phyloP scores from a whole-genome alignment of 345 rosid genomes.

The Theobroma cacao region DNA sequence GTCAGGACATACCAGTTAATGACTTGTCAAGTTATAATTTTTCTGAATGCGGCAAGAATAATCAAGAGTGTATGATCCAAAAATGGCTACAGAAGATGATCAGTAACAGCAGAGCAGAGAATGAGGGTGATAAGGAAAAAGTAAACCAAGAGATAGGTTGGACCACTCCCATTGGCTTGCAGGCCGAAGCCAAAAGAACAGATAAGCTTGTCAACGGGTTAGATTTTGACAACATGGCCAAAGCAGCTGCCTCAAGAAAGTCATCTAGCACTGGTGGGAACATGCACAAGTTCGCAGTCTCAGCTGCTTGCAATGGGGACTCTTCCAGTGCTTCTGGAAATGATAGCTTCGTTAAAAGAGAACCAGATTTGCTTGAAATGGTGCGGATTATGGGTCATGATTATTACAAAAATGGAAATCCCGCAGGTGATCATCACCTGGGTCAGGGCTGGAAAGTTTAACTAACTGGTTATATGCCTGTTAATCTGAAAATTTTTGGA shows the following conservation, averaged over 20 bases:
- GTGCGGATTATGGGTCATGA: background rate
- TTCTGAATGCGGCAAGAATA: background rate
- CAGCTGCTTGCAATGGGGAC: background rate
- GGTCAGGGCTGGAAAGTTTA: too few relatives aligned
- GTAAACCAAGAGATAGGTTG: background rate
- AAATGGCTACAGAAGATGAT: background rate
- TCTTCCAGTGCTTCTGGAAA: background rate
- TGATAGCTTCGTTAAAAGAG: background rate
- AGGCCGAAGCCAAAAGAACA: background rate
- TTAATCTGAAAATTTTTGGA: too few relatives aligned
- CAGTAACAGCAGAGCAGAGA: background rate
- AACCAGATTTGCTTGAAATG: background rate
- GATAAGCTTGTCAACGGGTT: background rate
- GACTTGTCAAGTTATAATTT: background rate
- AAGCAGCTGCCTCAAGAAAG: background rate
- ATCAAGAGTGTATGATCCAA: background rate
- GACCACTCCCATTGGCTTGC: background rate
- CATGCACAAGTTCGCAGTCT: background rate
- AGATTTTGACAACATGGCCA: background rate
- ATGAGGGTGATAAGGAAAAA: too few relatives aligned
- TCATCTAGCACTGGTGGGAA: background rate
- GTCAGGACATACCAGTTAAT: background rate
- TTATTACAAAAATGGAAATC: background rate
- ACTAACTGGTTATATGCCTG: too few relatives aligned
- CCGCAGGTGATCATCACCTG: background rate